Evolutionary conservation across 2,329 filamentous ascomycete genomes (phyloP).

Genomic region (Scedosporium aurantiacum): DNA sequence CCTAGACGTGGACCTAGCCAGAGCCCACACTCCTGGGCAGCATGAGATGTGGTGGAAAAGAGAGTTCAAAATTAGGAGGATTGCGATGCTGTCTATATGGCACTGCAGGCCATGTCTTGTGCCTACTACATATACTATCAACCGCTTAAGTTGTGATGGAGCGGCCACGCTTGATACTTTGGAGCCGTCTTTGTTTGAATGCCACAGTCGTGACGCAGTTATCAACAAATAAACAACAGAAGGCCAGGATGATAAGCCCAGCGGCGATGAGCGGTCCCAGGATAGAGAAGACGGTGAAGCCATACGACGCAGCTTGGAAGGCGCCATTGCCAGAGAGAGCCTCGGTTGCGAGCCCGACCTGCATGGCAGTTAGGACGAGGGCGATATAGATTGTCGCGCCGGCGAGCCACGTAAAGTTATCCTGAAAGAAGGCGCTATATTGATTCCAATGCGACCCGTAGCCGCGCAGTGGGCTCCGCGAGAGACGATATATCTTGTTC

Average conservation of each 20-base stretch:
- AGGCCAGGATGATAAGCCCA: constrained; percentile 13
- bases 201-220: constrained; percentile 11
- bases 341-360: constrained; percentile 31
- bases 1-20: too few species aligned
- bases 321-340: constrained; percentile 18
- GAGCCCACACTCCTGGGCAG: too few species aligned
- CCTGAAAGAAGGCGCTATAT: constrained; percentile 29
- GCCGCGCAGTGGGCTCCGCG: constrained; percentile 13
- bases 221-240: constrained; percentile 11
- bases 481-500: constrained; percentile 28
- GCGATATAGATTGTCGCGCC: constrained; percentile 29
- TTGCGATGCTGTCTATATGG: too few species aligned
- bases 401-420: constrained; percentile 30
- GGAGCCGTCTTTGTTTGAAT: constrained; percentile 4
- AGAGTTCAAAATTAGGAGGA: too few species aligned
- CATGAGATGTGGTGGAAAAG: too few species aligned
- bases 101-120: too few species aligned
- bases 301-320: constrained; percentile 33
- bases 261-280: constrained; percentile 23
- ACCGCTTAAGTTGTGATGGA: too few species aligned
- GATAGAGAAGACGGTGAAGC: constrained; percentile 37
- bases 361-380: constrained; percentile 37
- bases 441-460: constrained; percentile 17
- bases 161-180: too few species aligned
- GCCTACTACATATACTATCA: too few species aligned